Percentiles rank a stretch among this genome's conserved stretches.
Conservation (phyloP, 441 rosid species). For the Arabidopsis lyrata region DNA sequence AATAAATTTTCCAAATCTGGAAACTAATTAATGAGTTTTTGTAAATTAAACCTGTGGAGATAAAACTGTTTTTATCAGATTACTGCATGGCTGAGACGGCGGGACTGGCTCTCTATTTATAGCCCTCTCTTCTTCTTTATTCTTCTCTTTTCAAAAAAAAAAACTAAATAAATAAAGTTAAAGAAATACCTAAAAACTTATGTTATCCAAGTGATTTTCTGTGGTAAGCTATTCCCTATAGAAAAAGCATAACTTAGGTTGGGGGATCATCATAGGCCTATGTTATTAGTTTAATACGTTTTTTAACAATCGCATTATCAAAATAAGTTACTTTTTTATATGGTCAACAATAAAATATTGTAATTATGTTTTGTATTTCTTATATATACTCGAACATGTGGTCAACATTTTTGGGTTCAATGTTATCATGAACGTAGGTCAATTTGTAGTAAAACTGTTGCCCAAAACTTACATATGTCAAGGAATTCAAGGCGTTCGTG, state of each 20-base stretch:
- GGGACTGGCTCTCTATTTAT: constrained; percentile 36
- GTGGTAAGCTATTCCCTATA: constrained; percentile 19
- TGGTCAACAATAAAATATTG: constrained; percentile 10
- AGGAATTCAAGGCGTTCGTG: neutral
- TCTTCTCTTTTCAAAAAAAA: neutral
- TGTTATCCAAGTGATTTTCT: constrained; percentile 28
- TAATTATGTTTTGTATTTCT: neutral
- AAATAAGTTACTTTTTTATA: neutral
- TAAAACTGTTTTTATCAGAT: constrained; percentile 17
- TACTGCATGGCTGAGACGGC: constrained; percentile 31
- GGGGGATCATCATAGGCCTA: constrained; percentile 10
- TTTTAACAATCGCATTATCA: constrained; percentile 6
- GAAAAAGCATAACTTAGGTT: constrained; percentile 17
- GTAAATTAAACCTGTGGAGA: constrained; percentile 21
- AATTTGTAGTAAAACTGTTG: constrained; percentile 10
- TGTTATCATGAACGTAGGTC: neutral
- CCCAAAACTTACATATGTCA: neutral
- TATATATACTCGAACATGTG: neutral
- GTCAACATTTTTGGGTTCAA: constrained; percentile 19
- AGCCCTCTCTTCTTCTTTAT: constrained; percentile 10
- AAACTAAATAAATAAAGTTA: neutral
- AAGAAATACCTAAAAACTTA: constrained; percentile 4
- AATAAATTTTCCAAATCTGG: neutral
- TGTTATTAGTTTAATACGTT: neutral
- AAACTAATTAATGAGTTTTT: constrained; percentile 18